phyloP scores from a whole-genome alignment of 768 basidiomycete genomes.

The Pilatotrama ljubarskyi region DNA sequence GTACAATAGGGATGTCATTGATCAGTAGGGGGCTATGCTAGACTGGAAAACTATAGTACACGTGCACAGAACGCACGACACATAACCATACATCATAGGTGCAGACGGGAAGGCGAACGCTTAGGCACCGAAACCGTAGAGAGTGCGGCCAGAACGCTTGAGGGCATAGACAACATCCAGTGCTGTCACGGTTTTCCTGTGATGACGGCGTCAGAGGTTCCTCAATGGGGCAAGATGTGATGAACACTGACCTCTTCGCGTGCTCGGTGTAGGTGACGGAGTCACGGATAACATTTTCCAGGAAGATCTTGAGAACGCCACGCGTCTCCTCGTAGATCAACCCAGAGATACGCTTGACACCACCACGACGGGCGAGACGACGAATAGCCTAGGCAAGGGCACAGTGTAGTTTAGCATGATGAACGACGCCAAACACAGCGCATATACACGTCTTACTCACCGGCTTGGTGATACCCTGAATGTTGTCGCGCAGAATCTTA shows the following conservation, averaged over 20 bases:
- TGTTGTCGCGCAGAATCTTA: slow-evolving; percentile 81
- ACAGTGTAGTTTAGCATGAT: background rate
- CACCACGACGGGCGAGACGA: slow-evolving; percentile 63
- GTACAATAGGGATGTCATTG: slow-evolving; percentile 5
- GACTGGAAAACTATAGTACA: slow-evolving; percentile 17
- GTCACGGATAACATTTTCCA: slow-evolving; percentile 44
- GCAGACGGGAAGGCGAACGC: background rate
- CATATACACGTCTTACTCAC: slow-evolving; percentile 29
- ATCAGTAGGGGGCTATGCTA: slow-evolving; percentile 10
- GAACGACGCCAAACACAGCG: background rate
- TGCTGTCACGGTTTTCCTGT: slow-evolving; percentile 51
- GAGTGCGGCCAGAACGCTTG: slow-evolving; percentile 57
- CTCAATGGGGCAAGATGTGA: background rate
- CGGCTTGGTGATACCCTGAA: slow-evolving; percentile 76
- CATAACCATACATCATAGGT: slow-evolving; percentile 21
- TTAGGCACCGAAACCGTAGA: slow-evolving; percentile 57
- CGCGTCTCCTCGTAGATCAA: slow-evolving; percentile 68
- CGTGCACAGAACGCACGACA: slow-evolving; percentile 6
- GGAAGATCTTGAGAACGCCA: slow-evolving; percentile 64
- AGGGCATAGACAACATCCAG: slow-evolving; percentile 64
- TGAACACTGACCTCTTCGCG: slow-evolving; percentile 44
- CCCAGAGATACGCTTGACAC: slow-evolving; percentile 64
- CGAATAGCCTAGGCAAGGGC: slow-evolving; percentile 30
- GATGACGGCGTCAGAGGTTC: background rate
- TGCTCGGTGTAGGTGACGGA: slow-evolving; percentile 60